These are phyloP conservation scores for Lycium ferocissimum DNA, from an alignment of 257 asterid species.

Conservation along the genomic window DNA sequence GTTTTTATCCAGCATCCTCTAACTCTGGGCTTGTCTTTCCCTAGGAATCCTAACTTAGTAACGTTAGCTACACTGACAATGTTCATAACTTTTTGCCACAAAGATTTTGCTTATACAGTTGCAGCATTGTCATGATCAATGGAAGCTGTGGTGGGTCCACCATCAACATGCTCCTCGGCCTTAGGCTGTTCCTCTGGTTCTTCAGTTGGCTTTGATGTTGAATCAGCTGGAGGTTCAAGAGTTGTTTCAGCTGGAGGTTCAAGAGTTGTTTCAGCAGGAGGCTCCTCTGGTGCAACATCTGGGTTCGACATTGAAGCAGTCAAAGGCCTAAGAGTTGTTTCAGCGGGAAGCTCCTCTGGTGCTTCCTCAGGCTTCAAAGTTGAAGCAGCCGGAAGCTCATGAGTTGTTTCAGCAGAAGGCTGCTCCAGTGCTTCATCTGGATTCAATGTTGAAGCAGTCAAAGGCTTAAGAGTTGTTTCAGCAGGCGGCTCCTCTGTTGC, in stretches of 20 bases:
- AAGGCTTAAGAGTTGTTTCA: conserved; percentile 18
- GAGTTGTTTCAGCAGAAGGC: conserved; percentile 18
- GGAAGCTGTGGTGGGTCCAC: conserved; percentile 30
- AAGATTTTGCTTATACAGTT: neutral
- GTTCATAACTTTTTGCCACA: conserved; percentile 1
- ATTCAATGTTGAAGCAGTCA: neutral
- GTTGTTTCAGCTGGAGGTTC: neutral
- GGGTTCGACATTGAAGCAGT: neutral
- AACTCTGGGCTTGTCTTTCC: neutral
- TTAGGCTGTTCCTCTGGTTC: conserved; percentile 39
- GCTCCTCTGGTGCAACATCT: neutral
- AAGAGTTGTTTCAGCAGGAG: neutral
- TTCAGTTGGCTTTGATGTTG: conserved; percentile 30
- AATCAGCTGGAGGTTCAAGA: conserved; percentile 26
- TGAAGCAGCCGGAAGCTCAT: neutral
- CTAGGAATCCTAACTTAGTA: neutral
- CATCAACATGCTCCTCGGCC: conserved; percentile 40
- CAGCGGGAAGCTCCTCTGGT: neutral
- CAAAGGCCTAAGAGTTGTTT: neutral
- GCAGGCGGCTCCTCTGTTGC: conserved; percentile 17
- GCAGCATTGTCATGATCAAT: conserved; percentile 22
- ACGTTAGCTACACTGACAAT: neutral
- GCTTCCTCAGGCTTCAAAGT: neutral
- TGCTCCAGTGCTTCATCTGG: conserved; percentile 22
- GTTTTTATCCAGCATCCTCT: neutral